Evolutionary conservation across 2,329 filamentous ascomycete genomes (phyloP).

Genomic region (Lasiodiplodia gonubiensis): DNA sequence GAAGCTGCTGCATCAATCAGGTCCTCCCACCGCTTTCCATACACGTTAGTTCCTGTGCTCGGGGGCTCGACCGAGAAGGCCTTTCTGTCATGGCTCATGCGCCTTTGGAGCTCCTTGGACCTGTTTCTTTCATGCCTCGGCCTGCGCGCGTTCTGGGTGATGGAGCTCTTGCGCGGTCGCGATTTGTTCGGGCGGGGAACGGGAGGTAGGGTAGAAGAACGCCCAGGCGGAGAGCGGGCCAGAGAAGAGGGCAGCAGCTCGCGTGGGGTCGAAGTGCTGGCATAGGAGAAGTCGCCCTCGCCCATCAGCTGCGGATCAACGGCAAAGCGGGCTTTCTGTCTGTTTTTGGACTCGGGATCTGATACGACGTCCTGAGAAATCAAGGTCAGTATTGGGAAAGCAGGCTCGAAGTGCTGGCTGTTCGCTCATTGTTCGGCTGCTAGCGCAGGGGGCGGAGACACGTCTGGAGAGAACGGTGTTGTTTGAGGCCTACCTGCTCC

Average conservation of each 20-base stretch:
- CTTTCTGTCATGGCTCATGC: slow-evolving; percentile 77
- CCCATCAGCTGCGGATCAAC: slow-evolving; percentile 35
- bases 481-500: slow-evolving; percentile 62
- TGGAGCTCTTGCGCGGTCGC: slow-evolving; percentile 82
- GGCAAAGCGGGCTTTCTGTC: slow-evolving; percentile 48
- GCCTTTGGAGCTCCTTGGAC: slow-evolving; percentile 75
- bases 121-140: slow-evolving; percentile 80
- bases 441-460: slow-evolving; percentile 34
- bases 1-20: slow-evolving; percentile 93
- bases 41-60: slow-evolving; percentile 66
- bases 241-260: slow-evolving; percentile 85
- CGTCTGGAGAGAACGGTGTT: slow-evolving; percentile 42
- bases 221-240: slow-evolving; percentile 79
- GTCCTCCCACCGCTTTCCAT: slow-evolving; percentile 94
- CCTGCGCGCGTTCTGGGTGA: slow-evolving; percentile 78
- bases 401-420: slow-evolving; percentile 7
- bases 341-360: slow-evolving; percentile 46
- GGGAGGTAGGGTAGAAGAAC: slow-evolving; percentile 86
- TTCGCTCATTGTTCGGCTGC: slow-evolving; percentile 33
- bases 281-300: slow-evolving; percentile 23
- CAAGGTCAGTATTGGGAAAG: slow-evolving; percentile 3
- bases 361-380: slow-evolving; percentile 43
- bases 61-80: slow-evolving; percentile 85
- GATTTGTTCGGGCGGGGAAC: slow-evolving; percentile 75
- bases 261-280: slow-evolving; percentile 63